Base-by-base conservation (phyloP, 805 yeast species). In the Candida nitratophila region DNA sequence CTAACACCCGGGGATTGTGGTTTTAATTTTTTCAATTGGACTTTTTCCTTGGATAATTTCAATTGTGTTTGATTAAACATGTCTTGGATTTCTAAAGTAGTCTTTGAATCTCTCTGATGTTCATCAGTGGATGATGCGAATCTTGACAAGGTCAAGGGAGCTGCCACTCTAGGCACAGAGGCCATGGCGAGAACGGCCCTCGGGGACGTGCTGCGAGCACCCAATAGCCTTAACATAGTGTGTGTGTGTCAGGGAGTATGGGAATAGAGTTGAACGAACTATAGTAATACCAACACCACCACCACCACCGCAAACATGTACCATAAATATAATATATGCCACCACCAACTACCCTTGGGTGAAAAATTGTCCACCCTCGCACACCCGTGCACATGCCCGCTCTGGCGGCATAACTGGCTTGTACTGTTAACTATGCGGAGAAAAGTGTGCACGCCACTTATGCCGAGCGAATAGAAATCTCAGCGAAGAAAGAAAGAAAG, bases 1-100 rank as follows among this genome's bases (percentile, higher is more conserved):
- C 95, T 77, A 49, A 87, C 65, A 59, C 95, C 90, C 0, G 96
- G 96, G 39, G 93, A 83, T 24, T 80, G 76, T 40, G 93, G 91
- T 54, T 87, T 87, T 56, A 79, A 77, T 48, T 76, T 74, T 64
- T 85, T 87, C 72, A 89, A 72, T 53, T 74, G 74, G 27, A 85
- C 87, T 47, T 76, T 76, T 37, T 83, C 81, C 59, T 81, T 78
- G 44, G 86, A 76, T 50, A 86, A 72, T 60, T 81, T 82, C 39
- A 86, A 71, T 65, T 89, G 93, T 63, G 83, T 74, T 51, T 75
- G 76, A 53, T 83, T 77, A 50, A 79, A 71, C 47, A 69, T 76
- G 64, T 89, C 96, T 69, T 85, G 93, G 55, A 70, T 70, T 65
- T 89, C 97, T 62, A 89, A 71, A 27, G 79, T 87, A 9, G 91